Conservation (phyloP, 192 early-diverging fungal species). For the Borealophlyctis nickersoniae region DNA sequence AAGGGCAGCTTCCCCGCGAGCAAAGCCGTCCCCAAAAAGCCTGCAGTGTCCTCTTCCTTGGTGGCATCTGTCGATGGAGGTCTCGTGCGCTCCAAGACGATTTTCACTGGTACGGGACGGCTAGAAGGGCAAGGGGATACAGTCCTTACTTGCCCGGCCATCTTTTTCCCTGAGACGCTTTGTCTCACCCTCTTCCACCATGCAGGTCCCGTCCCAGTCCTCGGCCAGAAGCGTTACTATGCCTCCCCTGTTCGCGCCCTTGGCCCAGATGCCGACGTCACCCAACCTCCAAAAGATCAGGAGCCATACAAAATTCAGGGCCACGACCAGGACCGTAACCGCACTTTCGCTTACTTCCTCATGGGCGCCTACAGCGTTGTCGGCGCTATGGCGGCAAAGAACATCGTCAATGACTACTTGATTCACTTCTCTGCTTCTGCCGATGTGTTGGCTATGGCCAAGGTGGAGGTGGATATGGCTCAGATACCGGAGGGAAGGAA, state of each 20-base stretch:
- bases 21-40: background rate
- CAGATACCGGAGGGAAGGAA: conserved; percentile 96
- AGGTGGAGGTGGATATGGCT: conserved; percentile 90
- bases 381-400: conserved; percentile 80
- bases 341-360: conserved; percentile 84
- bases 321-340: conserved; percentile 25
- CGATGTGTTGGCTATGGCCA: conserved; percentile 96
- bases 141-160: background rate
- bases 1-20: background rate
- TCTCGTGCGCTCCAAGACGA: conserved; percentile 9
- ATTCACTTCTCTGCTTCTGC: conserved; percentile 92
- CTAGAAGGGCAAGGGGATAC: background rate
- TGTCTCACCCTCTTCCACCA: conserved; percentile 1
- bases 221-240: conserved; percentile 38
- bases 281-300: conserved; percentile 25
- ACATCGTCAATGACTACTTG: conserved; percentile 80
- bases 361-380: conserved; percentile 85
- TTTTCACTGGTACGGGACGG: conserved; percentile 15
- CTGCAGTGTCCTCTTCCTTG: background rate
- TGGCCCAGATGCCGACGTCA: conserved; percentile 16
- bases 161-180: background rate
- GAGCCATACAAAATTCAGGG: conserved; percentile 30
- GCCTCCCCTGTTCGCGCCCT: conserved; percentile 34
- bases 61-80: conserved; percentile 7
- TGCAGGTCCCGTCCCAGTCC: conserved; percentile 15